phyloP scores from a whole-genome alignment of 2,329 filamentous ascomycete genomes.

The Aspergillus sp. region DNA sequence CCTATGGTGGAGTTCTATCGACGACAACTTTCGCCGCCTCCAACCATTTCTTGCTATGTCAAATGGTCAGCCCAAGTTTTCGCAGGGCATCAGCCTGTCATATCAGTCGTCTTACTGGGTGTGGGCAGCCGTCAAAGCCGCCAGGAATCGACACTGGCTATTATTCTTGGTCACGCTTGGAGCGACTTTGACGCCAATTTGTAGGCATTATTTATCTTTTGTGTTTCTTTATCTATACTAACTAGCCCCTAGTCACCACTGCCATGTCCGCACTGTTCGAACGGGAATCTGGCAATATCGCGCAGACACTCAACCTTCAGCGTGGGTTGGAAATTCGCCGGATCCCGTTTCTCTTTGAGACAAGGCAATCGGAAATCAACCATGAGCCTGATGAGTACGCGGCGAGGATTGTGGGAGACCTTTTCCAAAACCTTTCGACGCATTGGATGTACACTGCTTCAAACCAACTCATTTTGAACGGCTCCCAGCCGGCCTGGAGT shows the following conservation, averaged over 20 bases:
- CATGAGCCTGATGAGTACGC: neutral
- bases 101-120: slow-evolving; percentile 4
- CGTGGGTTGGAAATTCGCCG: neutral
- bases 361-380: neutral
- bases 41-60: slow-evolving; percentile 2
- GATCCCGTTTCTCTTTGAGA: neutral
- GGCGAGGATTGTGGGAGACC: neutral
- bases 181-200: neutral
- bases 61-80: neutral
- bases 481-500: slow-evolving; percentile 2
- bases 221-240: neutral
- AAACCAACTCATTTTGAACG: slow-evolving; percentile 1
- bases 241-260: neutral
- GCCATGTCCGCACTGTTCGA: slow-evolving; percentile 1
- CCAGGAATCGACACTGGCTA: slow-evolving; percentile 1
- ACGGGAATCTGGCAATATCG: neutral
- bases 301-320: neutral
- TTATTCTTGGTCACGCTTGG: neutral
- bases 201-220: neutral
- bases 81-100: neutral
- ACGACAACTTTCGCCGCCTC: neutral
- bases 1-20: neutral
- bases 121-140: neutral
- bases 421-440: neutral
- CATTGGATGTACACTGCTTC: slow-evolving; percentile 3